phyloP scores from a whole-genome alignment of 805 yeast genomes.

The Ogataea angusta region DNA sequence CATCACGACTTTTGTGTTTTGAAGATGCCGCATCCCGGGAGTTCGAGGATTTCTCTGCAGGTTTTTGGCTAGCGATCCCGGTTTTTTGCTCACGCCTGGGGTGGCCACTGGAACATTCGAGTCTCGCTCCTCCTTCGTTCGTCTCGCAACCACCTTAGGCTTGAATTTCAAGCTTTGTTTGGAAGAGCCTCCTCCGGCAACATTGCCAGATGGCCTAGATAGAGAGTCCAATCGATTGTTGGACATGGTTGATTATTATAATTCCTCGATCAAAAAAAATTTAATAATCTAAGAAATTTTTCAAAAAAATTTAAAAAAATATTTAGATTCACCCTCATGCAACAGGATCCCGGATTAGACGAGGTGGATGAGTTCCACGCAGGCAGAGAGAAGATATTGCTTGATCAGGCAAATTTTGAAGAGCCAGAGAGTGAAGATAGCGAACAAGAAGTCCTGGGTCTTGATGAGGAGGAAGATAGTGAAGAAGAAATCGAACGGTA shows the following conservation, averaged over 20 bases:
- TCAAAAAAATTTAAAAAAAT: constrained; percentile 11
- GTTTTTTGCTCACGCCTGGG: constrained; percentile 36
- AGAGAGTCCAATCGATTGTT: constrained; percentile 9
- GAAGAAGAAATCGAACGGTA: constrained; percentile 38
- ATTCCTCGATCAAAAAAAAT: neutral
- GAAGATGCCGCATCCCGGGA: constrained; percentile 31
- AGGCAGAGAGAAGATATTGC: constrained; percentile 52
- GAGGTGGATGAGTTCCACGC: constrained; percentile 70
- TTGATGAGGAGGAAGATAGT: constrained; percentile 41
- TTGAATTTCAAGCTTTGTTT: constrained; percentile 69
- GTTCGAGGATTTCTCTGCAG: constrained; percentile 33
- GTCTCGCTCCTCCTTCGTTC: constrained; percentile 79
- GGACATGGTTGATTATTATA: neutral
- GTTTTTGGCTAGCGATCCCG: constrained; percentile 33
- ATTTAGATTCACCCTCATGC: neutral
- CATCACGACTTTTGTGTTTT: constrained; percentile 60
- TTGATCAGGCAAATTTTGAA: constrained; percentile 52
- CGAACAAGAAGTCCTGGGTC: constrained; percentile 32
- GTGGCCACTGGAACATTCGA: constrained; percentile 56
- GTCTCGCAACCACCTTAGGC: constrained; percentile 85
- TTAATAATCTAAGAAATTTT: constrained; percentile 2
- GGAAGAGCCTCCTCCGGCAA: constrained; percentile 18
- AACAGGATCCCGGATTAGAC: constrained; percentile 47
- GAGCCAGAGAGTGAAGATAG: constrained; percentile 27
- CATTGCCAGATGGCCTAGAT: constrained; percentile 5